Evolutionary conservation across 2,329 filamentous ascomycete species (phyloP), one percentile per base, ranked within the genome.

Genomic region (Knufia petricola): DNA sequence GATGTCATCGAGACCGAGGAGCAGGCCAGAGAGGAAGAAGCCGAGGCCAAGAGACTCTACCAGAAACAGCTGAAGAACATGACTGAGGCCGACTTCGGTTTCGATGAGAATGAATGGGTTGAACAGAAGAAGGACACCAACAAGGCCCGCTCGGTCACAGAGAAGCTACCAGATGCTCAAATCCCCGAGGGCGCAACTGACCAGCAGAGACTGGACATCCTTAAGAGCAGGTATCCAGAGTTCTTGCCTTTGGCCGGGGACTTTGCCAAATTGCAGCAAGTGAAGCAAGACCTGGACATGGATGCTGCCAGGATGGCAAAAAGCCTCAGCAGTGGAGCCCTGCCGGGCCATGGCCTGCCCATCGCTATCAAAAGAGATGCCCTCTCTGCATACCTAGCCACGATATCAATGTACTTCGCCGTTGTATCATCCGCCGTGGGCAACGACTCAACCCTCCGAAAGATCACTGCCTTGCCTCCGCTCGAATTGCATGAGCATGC

Each of bases 331-430:
- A 15, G 50, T 55, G 31, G 55, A 3, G 21, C 43, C 3, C 17
- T 39, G 26, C 15, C 61, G 3, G 78, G 78, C 1, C 64, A 83
- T n/a, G 70, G 77, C 19, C 20, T 48, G 24, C 20, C 45, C 9
- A n/a, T 31, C 19, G 72, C 81, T 7, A 74, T 87, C 50, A 92
- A 90, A 64, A 82, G 85, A 62, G 82, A 87, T 64, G 81, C 89
- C 9, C 72, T 94, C 32, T 83, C 86, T 3, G 86, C 88, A 51
- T 96, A 98, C 62, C 73, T 96, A 20, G 87, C 85, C 37, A 77
- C 87, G 1, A 73, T 98, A 57, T 83, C 85, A 42, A 89, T 95
- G 79, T 98, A 98, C 66, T 95, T 98, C 64, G 86, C 89, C 31
- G 77, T 96, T 30, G 70, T 98, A n/a, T 87, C 87, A 9, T 94